Evolutionary conservation across 2,329 filamentous ascomycete genomes (phyloP), one percentile per base, ranked within the genome.

Genomic region (Zarea fungicola): DNA sequence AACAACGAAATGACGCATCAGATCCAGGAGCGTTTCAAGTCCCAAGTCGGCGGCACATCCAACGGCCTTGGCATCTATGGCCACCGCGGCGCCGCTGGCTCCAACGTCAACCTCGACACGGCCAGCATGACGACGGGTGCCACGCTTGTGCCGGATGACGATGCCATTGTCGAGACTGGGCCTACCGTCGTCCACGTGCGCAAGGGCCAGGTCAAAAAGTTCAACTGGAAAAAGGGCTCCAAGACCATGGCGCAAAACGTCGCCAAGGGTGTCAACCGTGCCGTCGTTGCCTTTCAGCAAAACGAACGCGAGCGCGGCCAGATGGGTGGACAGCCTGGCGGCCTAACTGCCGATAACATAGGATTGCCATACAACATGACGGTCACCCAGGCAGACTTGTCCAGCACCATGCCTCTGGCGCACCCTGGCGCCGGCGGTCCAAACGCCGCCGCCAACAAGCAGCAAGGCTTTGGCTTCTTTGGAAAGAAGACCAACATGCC

Each of bases 221-320:
- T 96, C 71, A 96, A 96, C 71, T 97, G 93, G 91, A 96, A 96
- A 77, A 96, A 95, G 74, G 90, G 90, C 32, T 89, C 89, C 32
- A 92, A 95, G 69, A 91, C 88, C 49, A 85, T 97, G 59, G 91
- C 91, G 23, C 95, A 96, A 67, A 92, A 91, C 62, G 87, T 97
- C 44, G 87, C 87, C 53, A 96, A 96, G 72, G 90, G 91, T 45
- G 83, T 97, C 65, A 96, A 95, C 67, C 88, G 90, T 48, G 91
- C 91, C 6, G 95, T 96, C 52, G 85, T 84, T 42, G 85, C 85
- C 47, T 83, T 78, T 74, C 79, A 77, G 63, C 76, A 70, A 62
- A 81, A 68, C 60, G 74, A 76, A 37, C 81, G 79, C 41, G 80
- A 85, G 57, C 68, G 72, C 54, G 67, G 48, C 16, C 42, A 71